Conservation (phyloP, 2,329 filamentous ascomycete genomes). For the Nigrograna mackinnonii region DNA sequence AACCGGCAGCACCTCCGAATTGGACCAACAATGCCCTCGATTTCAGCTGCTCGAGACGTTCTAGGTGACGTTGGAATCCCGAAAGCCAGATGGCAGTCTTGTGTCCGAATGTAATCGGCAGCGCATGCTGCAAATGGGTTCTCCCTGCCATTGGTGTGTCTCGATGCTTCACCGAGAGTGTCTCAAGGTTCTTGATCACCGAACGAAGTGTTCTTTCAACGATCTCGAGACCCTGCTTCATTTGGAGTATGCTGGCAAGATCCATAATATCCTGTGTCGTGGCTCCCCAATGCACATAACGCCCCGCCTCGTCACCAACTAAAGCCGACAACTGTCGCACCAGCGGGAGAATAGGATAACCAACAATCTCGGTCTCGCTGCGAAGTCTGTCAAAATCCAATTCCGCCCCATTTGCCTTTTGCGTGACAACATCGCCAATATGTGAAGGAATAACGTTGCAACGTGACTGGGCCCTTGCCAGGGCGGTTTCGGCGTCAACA, state of each 20-base stretch:
- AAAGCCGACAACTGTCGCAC: conserved; percentile 51
- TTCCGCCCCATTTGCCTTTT: conserved; percentile 30
- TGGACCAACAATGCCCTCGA: conserved; percentile 55
- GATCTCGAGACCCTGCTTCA: conserved; percentile 54
- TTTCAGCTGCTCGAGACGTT: conserved; percentile 53
- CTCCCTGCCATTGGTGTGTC: conserved; percentile 62
- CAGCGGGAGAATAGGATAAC: conserved; percentile 58
- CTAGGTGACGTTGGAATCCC: conserved; percentile 51
- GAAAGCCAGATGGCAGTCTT: conserved; percentile 61
- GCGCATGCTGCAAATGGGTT: conserved; percentile 61
- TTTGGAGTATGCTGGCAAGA: conserved; percentile 56
- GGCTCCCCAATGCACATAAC: conserved; percentile 62
- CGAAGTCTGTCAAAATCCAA: conserved; percentile 50
- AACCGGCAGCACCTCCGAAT: conserved; percentile 61
- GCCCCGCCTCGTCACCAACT: conserved; percentile 38
- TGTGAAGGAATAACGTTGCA: conserved; percentile 52
- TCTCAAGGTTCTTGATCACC: conserved; percentile 48
- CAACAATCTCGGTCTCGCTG: conserved; percentile 55
- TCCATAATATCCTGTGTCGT: conserved; percentile 66
- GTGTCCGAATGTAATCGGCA: conserved; percentile 62
- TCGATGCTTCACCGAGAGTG: conserved; percentile 49
- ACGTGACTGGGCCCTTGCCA: conserved; percentile 55
- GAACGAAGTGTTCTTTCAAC: conserved; percentile 50
- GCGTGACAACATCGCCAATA: conserved; percentile 34
- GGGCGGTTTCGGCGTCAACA: conserved; percentile 56